Evolutionary conservation across 2,329 filamentous ascomycete species (phyloP).

Genomic region (Phoma sp.): DNA sequence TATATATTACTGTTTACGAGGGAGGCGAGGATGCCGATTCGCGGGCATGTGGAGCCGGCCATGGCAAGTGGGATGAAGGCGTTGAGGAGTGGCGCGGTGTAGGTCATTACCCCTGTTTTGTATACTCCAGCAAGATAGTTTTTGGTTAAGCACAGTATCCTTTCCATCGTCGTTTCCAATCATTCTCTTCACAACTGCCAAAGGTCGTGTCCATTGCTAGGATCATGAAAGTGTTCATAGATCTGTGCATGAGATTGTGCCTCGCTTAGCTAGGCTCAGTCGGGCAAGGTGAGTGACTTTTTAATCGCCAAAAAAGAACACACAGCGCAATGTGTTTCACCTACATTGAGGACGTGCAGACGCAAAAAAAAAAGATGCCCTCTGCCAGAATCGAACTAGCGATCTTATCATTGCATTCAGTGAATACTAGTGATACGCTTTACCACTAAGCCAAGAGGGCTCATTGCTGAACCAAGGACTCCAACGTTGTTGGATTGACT

Average conservation of each 20-base stretch:
- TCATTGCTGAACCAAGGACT: neutral
- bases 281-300: neutral
- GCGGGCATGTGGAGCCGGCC: slow-evolving; percentile 28
- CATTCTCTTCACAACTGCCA: no score
- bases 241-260: no score
- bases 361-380: slow-evolving; percentile 15
- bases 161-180: no score
- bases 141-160: no score
- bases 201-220: no score
- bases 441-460: slow-evolving; percentile 23
- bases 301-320: neutral
- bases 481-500: slow-evolving; percentile 14
- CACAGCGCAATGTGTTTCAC: neutral
- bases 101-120: no score
- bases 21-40: slow-evolving; percentile 26
- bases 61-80: slow-evolving; percentile 33
- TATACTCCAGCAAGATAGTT: no score
- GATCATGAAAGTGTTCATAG: no score
- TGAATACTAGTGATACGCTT: slow-evolving; percentile 22
- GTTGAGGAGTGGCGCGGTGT: slow-evolving; percentile 23
- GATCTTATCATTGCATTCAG: slow-evolving; percentile 21
- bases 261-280: slow-evolving; percentile 7
- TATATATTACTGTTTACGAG: slow-evolving; percentile 40
- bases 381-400: slow-evolving; percentile 21
- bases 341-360: no score